phyloP scores from a whole-genome alignment of 1,139 yeast species.

The Blastobotrys indianensis region DNA sequence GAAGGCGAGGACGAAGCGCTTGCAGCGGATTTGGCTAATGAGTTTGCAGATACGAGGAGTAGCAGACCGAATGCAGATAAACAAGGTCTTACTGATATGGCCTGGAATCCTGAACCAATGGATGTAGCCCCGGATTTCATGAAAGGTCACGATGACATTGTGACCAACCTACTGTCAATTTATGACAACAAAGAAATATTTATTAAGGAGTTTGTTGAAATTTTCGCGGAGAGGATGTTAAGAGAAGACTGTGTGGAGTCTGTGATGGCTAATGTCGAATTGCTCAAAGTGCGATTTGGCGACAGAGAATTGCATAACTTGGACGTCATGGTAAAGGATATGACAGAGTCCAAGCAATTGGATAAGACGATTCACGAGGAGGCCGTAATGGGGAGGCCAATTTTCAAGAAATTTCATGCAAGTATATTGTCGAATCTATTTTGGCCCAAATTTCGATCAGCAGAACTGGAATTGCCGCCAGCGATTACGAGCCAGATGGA shows the following conservation, averaged over 20 bases:
- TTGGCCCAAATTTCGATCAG: slow-evolving; percentile 47
- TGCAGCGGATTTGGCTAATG: slow-evolving; percentile 47
- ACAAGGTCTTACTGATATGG: slow-evolving; percentile 43
- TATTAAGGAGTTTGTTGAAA: slow-evolving; percentile 59
- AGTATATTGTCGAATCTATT: slow-evolving; percentile 38
- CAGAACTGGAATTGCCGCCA: slow-evolving; percentile 39
- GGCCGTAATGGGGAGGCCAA: slow-evolving; percentile 1
- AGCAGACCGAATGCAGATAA: slow-evolving; percentile 9
- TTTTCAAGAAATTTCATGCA: slow-evolving; percentile 24
- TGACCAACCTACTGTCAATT: slow-evolving; percentile 66
- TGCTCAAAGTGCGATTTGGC: slow-evolving; percentile 63
- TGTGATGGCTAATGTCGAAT: slow-evolving; percentile 39
- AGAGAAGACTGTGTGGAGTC: slow-evolving; percentile 39
- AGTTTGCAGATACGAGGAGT: slow-evolving; percentile 34
- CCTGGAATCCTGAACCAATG: slow-evolving; percentile 90
- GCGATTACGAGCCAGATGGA: slow-evolving; percentile 39
- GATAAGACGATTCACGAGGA: slow-evolving; percentile 26
- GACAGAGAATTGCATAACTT: slow-evolving; percentile 57
- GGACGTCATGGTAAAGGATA: slow-evolving; percentile 83
- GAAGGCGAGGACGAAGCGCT: slow-evolving; percentile 40
- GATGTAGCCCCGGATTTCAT: slow-evolving; percentile 86
- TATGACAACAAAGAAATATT: slow-evolving; percentile 76
- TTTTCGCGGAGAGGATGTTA: slow-evolving; percentile 60
- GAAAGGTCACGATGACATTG: slow-evolving; percentile 54
- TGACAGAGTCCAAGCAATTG: slow-evolving; percentile 34